A percentile compares a stretch with the other conserved stretches of the same genome.
These are phyloP conservation scores for Periconia macrospinosa DNA, from an alignment of 2,329 filamentous ascomycete genomes.

Conservation along the genomic window DNA sequence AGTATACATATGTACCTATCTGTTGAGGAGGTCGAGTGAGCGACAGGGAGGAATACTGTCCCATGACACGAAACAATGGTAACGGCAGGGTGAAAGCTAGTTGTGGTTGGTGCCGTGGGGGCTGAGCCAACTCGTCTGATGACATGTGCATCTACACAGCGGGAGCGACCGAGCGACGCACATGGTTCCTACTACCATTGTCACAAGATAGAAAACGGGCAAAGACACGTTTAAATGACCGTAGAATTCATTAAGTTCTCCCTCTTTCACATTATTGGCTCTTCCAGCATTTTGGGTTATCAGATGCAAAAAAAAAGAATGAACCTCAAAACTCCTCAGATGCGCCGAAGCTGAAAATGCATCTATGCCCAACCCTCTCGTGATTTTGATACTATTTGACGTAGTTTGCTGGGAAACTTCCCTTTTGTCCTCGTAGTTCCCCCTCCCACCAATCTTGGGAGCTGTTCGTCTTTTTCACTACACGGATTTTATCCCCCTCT, in stretches of 20 bases:
- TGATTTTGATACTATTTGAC: constrained; percentile 51
- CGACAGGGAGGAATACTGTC: no score
- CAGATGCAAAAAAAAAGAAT: constrained; percentile 2
- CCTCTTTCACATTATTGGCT: neutral
- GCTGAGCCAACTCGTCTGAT: no score
- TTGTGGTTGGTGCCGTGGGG: no score
- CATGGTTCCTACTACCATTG: no score
- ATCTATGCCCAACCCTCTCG: neutral
- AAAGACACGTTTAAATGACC: neutral
- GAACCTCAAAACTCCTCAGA: constrained; percentile 1
- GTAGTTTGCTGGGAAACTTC: constrained; percentile 84
- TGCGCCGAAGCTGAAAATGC: constrained; percentile 6
- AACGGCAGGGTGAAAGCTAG: no score
- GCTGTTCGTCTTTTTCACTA: constrained; percentile 76
- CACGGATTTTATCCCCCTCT: constrained; percentile 76
- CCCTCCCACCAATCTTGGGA: constrained; percentile 90
- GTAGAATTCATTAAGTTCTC: neutral
- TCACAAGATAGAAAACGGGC: no score
- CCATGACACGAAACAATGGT: no score
- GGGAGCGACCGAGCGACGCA: no score
- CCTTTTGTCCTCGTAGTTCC: constrained; percentile 67
- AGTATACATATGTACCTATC: no score
- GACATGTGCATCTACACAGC: no score
- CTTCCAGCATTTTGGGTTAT: constrained; percentile 6
- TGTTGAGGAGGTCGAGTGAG: no score